phyloP scores from a whole-genome alignment of 352 stramenopile species.

The Bremia lactucae region DNA sequence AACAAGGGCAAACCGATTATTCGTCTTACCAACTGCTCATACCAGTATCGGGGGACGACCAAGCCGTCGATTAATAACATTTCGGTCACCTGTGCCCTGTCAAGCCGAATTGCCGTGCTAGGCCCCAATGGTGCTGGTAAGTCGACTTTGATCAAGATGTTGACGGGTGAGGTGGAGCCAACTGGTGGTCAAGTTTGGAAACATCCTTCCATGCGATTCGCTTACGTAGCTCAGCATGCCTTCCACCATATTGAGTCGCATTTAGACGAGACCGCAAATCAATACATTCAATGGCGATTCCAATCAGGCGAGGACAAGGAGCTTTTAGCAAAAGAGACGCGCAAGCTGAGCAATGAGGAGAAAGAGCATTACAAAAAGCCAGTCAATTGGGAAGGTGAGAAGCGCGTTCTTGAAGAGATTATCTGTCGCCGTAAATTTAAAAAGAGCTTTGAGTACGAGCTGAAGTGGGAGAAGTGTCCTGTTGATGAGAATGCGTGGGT shows the following conservation, averaged over 20 bases:
- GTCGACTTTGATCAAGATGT: conserved; percentile 94
- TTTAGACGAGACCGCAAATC: conserved; percentile 89
- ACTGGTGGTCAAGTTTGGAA: conserved; percentile 70
- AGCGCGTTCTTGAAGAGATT: conserved; percentile 86
- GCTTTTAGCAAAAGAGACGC: conserved; percentile 87
- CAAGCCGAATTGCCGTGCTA: conserved; percentile 70
- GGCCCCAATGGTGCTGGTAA: conserved; percentile 92
- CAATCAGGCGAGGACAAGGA: conserved; percentile 86
- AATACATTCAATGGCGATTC: conserved; percentile 98
- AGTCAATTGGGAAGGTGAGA: conserved; percentile 89
- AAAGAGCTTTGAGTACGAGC: conserved; percentile 94
- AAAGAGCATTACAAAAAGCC: conserved; percentile 91
- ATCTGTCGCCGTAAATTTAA: conserved; percentile 89
- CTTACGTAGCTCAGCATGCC: conserved; percentile 94
- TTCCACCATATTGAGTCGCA: conserved; percentile 97
- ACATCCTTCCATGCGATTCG: conserved; percentile 86
- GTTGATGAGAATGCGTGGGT: conserved; percentile 94
- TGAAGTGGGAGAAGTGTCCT: conserved; percentile 92
- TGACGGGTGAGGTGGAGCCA: conserved; percentile 75
- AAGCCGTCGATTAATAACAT: conserved; percentile 83
- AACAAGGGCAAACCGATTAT: conserved; percentile 88
- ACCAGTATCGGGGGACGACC: conserved; percentile 64
- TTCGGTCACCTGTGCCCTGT: conserved; percentile 67
- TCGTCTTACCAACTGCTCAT: conserved; percentile 79
- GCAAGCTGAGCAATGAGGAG: conserved; percentile 87